Base-by-base conservation (phyloP, 495 filamentous ascomycete genomes). In the Hypoxylon perforatum region DNA sequence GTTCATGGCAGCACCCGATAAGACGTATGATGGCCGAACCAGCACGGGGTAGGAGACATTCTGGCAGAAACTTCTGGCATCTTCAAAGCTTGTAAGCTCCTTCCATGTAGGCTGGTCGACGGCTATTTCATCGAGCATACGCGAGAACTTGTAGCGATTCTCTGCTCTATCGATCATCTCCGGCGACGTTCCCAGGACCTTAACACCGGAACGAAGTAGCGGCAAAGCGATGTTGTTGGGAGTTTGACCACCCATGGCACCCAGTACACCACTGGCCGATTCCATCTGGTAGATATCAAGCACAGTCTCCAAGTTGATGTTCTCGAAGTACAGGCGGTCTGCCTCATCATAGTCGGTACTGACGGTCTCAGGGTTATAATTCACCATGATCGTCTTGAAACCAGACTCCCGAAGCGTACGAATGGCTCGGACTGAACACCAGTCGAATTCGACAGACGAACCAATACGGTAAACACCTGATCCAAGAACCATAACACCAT, bases 141-240 rank as follows among this genome's bases (percentile, higher is more conserved):
- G 90, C 55, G 94, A 97, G 80, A 99, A 99, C 78, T 99, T 97
- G 84, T 97, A 97, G 17, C 95, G 89, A 77, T 99, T 99, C 79
- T 99, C 95, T 10, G 95, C 95, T 30, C 87, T 92, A 70, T 99
- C 95, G 72, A 99, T 99, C 95, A 97, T 97, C 76, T 99, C 94
- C 28, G 95, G 95, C 0, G 95, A 97, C 1, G 95, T 99, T 65
- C 95, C 95, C 0, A 97, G 83, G 17, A 99, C 90, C 78, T 92
- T 93, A 69, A 97, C 92, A 44, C 96, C 95, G 14, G 94, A 82
- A 38, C 94, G 91, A 65, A 92, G 88, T 21, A 98, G 84, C 0
- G 91, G 92, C 54, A 98, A 83, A 18, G 95, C 94, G 69, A 98
- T 98, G 81, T 99, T 99, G 83, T 99, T 98, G 1, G 95, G 94